Base-by-base conservation (phyloP, 2,329 filamentous ascomycete genomes). In the Sordariomycetes sp. region DNA sequence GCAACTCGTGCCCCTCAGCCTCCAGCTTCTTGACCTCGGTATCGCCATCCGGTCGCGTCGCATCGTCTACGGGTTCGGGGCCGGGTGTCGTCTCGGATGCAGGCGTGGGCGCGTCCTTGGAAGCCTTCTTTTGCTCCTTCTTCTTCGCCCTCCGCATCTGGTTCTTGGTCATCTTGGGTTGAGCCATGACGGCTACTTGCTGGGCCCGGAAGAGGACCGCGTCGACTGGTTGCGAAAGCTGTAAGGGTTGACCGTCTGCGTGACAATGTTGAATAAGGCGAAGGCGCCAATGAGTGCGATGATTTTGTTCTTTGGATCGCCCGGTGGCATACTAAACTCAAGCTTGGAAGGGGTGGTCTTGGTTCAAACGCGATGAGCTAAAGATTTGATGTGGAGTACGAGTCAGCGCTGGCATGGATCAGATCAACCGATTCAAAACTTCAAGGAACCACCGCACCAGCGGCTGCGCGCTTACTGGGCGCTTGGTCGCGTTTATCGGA, bases 91-190 rank as follows among this genome's bases (percentile, higher is more conserved):
- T 25, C 21, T 33, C 21, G 21, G 16, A 11, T 14, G 57, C 39
- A 66, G 60, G 35, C 25, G 25, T n/a, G 8, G 25, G 25, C 8
- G 14, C 25, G 8, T 37, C 30, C 16, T 30, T 33, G 16, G 30
- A 63, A 45, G 75, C 61, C 50, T 79, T 79, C 65, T 93, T 93
- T 54, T 86, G 77, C 49, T 86, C 83, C 79, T 94, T 95, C 75
- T 92, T 94, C 69, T 90, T 88, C 32, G 86, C 84, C 57, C 90
- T 79, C 57, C 87, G 77, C 68, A 88, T 81, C 63, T 94, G 86
- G 62, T 95, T 95, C 69, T 95, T 96, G 57, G 82, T 87, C 67
- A 82, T 79, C 66, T 90, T 93, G 46, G 70, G 59, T 44, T 66
- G 58, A 50, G 73, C 75, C 76, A 80, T 81, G 53, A 29, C 30